Evolutionary conservation across 305 asterid genomes (phyloP).

Genomic region (Fraxinus angustifolia): DNA sequence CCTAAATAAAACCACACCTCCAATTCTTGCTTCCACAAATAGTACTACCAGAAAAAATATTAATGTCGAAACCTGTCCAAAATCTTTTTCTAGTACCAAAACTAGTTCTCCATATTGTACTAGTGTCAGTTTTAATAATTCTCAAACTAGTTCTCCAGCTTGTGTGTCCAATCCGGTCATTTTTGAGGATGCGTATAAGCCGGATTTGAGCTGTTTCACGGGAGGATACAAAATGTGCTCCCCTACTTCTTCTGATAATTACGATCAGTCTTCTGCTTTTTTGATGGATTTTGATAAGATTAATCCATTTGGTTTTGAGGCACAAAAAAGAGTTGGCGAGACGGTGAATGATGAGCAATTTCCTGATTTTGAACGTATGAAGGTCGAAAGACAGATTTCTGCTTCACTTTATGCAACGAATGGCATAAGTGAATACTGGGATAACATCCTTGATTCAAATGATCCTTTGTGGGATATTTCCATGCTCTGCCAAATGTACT

Average conservation of each 20-base stretch:
- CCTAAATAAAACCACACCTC: conserved; percentile 33
- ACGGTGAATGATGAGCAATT: conserved; percentile 22
- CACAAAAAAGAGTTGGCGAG: conserved; percentile 25
- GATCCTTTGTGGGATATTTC: conserved; percentile 72
- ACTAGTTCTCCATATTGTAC: conserved; percentile 15
- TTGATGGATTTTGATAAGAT: conserved; percentile 32
- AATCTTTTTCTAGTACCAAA: background rate
- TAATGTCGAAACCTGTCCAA: conserved; percentile 3
- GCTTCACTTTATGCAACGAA: conserved; percentile 69
- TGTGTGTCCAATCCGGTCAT: conserved; percentile 17
- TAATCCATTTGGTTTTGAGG: conserved; percentile 12
- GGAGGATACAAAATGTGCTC: conserved; percentile 31
- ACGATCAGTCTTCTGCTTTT: conserved; percentile 9
- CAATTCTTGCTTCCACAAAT: conserved; percentile 12
- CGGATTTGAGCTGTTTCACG: conserved; percentile 48
- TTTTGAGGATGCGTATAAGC: conserved; percentile 49
- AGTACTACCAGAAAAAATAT: background rate
- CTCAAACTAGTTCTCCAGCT: conserved; percentile 12
- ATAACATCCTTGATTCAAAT: conserved; percentile 40
- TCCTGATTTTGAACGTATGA: conserved; percentile 53
- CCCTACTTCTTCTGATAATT: background rate
- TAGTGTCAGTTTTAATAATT: conserved; percentile 6
- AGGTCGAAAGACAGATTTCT: conserved; percentile 62
- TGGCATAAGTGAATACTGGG: conserved; percentile 65
- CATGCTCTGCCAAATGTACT: conserved; percentile 51